Evolutionary conservation across 495 filamentous ascomycete genomes (phyloP), one percentile per base, ranked within the genome.

Genomic region (Daldinia vernicosa): DNA sequence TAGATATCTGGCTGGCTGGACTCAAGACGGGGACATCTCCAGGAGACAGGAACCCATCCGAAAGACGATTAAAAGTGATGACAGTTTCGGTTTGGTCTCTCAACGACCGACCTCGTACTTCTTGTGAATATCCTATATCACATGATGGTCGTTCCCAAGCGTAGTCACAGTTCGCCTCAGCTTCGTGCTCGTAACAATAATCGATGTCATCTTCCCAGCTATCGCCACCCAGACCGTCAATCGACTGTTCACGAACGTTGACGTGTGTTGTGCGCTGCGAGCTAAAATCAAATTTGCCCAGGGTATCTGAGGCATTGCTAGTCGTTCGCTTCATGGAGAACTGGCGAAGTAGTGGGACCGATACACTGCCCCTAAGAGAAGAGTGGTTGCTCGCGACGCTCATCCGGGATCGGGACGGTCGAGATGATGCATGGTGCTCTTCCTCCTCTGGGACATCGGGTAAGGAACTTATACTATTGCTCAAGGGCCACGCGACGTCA

Each of bases 171-270:
- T 93, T 88, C 1, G 93, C 93, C 78, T 98, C 95, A 7, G 91
- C 93, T 52, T 90, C 93, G 77, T 95, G 89, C 68, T 97, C 92
- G 74, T 98, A 98, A 77, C 91, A 95, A 77, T 92, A 98, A 76
- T 97, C 94, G 71, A 98, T 95, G 71, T 94, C 93, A 47, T 94
- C 92, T 74, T 98, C 95, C 95, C 95, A 98, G 22, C 85, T 90
- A 50, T 89, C 86, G 39, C 75, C 74, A 6, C 61, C 27, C 7
- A 74, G 28, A 4, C 70, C 62, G n/a, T 89, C 87, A 27, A 86
- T 75, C 6, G 75, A 64, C 7, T 77, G 76, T 55, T 78, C 66
- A 4, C 74, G 76, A 33, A 76, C 15, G 7, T 69, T 72, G 12
- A 63, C 75, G 45, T 64, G 70, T 19, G 80, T 66, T 6, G 76